Evolutionary conservation across 2,329 filamentous ascomycete species (phyloP), one percentile per base, ranked within the genome.

Genomic region (Pyrenochaeta sp.): DNA sequence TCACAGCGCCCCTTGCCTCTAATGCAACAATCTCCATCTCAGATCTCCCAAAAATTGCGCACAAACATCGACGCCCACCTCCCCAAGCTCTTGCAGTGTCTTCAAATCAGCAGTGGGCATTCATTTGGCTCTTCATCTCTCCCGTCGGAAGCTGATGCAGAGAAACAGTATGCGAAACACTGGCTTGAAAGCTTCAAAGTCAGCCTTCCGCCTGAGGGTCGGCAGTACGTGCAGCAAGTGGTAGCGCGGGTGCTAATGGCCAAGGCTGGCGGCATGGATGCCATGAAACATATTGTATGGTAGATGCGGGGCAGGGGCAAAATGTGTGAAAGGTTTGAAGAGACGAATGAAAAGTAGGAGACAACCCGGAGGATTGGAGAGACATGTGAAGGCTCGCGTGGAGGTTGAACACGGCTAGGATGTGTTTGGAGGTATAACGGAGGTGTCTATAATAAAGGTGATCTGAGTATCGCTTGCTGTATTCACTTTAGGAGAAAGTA

Each of bases 41-140:
- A 52, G 39, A n/a, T 28, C 7, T 56, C 49, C 5, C 24, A 30
- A 13, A 34, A 56, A 6, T 24, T 60, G 24, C 42, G 42, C 15
- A 25, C 22, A 9, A 47, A 48, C 12, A 57, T 58, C n/a, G 47
- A 57, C 13, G 27, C 28, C 10, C n/a, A 53, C 24, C 2, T 58
- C 3, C 42, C 54, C 10, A 22, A 39, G 25, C 28, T 57, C 5
- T 58, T 54, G 54, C 24, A 44, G 7, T 54, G 25, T 34, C 36
- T 57, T 2, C 40, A 27, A 24, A 8, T 55, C 27, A 22, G 13
- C 34, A 36, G 13, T 13, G 34, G 5, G 3, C 34, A 12, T 10
- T 15, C 34, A 22, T 15, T 5, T 42, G 22, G 39, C 15, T 22
- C 39, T 42, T 22, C 39, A 8, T 10, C 39, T 19, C 7, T 42